These are phyloP conservation scores for Talaromyces sp. DNA, from an alignment of 2,329 filamentous ascomycete genomes.

Conservation along the genomic window DNA sequence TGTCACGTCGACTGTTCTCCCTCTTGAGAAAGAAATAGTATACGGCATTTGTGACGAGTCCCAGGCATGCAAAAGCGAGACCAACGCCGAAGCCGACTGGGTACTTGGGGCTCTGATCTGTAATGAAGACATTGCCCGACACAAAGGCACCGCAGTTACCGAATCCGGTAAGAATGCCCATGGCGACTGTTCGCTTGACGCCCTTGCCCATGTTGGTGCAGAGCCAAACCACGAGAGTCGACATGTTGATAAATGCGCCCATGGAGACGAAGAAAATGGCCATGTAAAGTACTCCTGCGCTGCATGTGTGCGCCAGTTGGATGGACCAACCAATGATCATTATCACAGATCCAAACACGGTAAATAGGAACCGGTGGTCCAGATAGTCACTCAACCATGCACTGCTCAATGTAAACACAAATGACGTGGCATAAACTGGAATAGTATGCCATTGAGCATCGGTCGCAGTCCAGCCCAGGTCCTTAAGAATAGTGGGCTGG, in stretches of 20 bases:
- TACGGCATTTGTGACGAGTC: constrained; percentile 5
- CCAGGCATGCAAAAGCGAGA: constrained; percentile 17
- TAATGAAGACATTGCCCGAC: constrained; percentile 38
- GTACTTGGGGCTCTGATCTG: constrained; percentile 25
- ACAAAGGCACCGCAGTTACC: constrained; percentile 43
- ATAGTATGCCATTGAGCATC: constrained; percentile 28
- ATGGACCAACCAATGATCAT: constrained; percentile 22
- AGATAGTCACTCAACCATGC: constrained; percentile 16
- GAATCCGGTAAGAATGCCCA: constrained; percentile 37
- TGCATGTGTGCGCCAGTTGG: constrained; percentile 14
- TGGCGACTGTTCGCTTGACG: constrained; percentile 36
- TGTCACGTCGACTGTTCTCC: constrained; percentile 12
- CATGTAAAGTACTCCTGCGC: constrained; percentile 15
- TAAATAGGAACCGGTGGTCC: constrained; percentile 22
- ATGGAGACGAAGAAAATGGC: constrained; percentile 22
- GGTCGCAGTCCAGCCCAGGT: constrained; percentile 25
- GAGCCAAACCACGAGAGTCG: constrained; percentile 28
- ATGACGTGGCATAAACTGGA: constrained; percentile 25
- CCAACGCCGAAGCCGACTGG: constrained; percentile 10
- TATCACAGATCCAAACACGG: constrained; percentile 19
- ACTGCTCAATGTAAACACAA: constrained; percentile 19
- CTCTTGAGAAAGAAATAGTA: constrained; percentile 6
- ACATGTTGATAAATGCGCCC: constrained; percentile 24
- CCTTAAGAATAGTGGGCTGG: constrained; percentile 27
- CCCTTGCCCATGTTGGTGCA: constrained; percentile 38